A percentile compares a stretch with the other conserved stretches of the same genome.
These are phyloP conservation scores for Anacardium occidentale DNA, from an alignment of 345 rosid species.

Conservation along the genomic window DNA sequence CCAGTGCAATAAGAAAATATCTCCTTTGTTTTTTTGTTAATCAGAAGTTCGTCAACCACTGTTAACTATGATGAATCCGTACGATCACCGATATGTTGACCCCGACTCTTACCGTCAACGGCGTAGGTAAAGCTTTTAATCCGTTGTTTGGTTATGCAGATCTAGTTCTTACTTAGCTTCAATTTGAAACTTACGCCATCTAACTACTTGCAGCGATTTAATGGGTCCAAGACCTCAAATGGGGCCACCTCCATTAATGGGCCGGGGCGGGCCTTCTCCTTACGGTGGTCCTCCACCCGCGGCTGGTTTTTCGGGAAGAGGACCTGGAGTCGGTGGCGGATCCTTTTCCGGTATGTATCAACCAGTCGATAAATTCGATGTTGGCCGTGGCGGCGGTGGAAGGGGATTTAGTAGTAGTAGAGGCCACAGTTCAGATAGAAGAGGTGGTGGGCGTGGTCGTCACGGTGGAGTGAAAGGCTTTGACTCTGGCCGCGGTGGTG, in stretches of 20 bases:
- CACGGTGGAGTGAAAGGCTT: slow-evolving; percentile 28
- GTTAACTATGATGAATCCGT: slow-evolving; percentile 43
- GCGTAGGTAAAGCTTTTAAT: slow-evolving; percentile 47
- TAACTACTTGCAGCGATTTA: slow-evolving; percentile 44
- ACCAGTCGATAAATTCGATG: slow-evolving; percentile 48
- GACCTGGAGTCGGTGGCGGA: slow-evolving; percentile 21
- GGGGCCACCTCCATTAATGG: slow-evolving; percentile 25
- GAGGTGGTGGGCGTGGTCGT: slow-evolving; percentile 29
- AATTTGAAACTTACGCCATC: not conserved
- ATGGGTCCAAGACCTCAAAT: slow-evolving; percentile 33
- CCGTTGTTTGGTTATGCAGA: not conserved
- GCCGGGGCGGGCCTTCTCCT: slow-evolving; percentile 35
- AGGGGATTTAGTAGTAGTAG: slow-evolving; percentile 18
- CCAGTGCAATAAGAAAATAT: not conserved
- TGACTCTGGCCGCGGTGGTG: slow-evolving; percentile 20
- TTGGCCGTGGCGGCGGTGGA: slow-evolving; percentile 41
- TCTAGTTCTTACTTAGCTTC: not conserved
- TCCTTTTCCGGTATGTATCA: slow-evolving; percentile 43
- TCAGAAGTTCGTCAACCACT: not conserved
- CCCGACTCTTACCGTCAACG: slow-evolving; percentile 84
- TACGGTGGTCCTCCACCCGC: slow-evolving; percentile 44
- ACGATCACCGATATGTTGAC: slow-evolving; percentile 69
- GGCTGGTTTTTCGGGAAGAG: slow-evolving; percentile 35
- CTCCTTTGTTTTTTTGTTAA: not conserved
- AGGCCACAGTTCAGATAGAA: slow-evolving; percentile 28